Evolutionary conservation across 345 rosid genomes (phyloP).

Genomic region (Durio zibethinus): DNA sequence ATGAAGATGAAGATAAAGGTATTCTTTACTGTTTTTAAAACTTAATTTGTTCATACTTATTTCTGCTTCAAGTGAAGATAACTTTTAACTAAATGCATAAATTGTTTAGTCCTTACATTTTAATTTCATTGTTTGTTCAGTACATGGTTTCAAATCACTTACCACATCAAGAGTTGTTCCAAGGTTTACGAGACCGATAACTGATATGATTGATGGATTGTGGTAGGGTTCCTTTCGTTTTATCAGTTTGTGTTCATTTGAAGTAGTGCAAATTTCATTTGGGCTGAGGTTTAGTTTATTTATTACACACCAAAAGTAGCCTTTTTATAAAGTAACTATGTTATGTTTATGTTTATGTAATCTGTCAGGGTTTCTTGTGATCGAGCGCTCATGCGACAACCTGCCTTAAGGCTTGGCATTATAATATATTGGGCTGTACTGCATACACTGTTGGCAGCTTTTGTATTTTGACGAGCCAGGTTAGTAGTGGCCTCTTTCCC

Average conservation of each 20-base stretch:
- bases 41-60: not conserved
- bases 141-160: slow-evolving; percentile 95
- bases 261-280: not conserved
- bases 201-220: slow-evolving; percentile 84
- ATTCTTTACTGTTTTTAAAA: not conserved
- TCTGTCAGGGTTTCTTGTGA: slow-evolving; percentile 89
- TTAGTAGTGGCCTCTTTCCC: slow-evolving; percentile 20
- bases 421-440: slow-evolving; percentile 86
- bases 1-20: slow-evolving; percentile 95
- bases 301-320: not conserved
- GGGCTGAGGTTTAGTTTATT: not conserved
- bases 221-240: slow-evolving; percentile 43
- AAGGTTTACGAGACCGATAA: slow-evolving; percentile 69
- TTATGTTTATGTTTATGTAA: not conserved
- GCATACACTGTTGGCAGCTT: slow-evolving; percentile 67
- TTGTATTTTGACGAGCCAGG: slow-evolving; percentile 59
- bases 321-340: not conserved
- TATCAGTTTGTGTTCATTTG: slow-evolving; percentile 6
- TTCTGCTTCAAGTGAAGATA: not conserved
- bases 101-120: not conserved
- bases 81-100: not conserved
- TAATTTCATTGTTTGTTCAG: slow-evolving; percentile 28
- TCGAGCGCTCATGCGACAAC: slow-evolving; percentile 86
- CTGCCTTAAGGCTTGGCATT: slow-evolving; percentile 80
- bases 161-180: slow-evolving; percentile 77